Evolutionary conservation across 1,139 yeast species (phyloP), one percentile per base, ranked within the genome.

Genomic region (Hansenula anomala): DNA sequence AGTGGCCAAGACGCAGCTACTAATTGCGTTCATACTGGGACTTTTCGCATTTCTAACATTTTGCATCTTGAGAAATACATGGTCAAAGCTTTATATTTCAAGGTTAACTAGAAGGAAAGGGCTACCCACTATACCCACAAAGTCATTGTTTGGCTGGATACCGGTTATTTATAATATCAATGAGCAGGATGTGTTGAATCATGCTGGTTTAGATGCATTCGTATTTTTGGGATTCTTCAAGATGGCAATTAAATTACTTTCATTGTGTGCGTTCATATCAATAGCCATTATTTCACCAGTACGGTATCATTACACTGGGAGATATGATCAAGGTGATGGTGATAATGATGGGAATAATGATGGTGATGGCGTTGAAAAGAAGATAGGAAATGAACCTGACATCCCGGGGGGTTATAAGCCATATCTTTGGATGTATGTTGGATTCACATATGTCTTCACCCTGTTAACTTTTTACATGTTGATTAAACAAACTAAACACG

Each of bases 381-480:
- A 39, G 9, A 38, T 29, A n/a, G 47, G 47, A 17, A 44, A 46
- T 9, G 43, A 42, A 5, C 34, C 33, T 14, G 15, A 12, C 6
- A 11, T 30, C 3, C 34, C 34, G 13, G 34, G 34, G 12, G 34
- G 24, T 13, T 32, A 32, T n/a, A 63, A 32, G 45, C 47, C 54
- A 64, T 40, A 52, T 71, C 26, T 64, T 49, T 81, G 88, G 87
- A 71, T 82, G 28, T 87, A 87, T 56, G 87, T 88, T 6, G 72
- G 80, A 0, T 86, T 87, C 66, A 84, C 94, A 0, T 86, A 86
- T 56, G 60, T 79, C 6, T 87, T 88, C 60, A 83, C 95, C 2
- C 32, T 47, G 20, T 25, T 85, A 16, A 76, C 86, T 3, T 69
- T 75, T 38, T 71, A 71, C 47, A 75, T 75, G 48, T 60, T 87